Conservation (phyloP, 2,329 filamentous ascomycete species). For the Ophiostoma ulmi region DNA sequence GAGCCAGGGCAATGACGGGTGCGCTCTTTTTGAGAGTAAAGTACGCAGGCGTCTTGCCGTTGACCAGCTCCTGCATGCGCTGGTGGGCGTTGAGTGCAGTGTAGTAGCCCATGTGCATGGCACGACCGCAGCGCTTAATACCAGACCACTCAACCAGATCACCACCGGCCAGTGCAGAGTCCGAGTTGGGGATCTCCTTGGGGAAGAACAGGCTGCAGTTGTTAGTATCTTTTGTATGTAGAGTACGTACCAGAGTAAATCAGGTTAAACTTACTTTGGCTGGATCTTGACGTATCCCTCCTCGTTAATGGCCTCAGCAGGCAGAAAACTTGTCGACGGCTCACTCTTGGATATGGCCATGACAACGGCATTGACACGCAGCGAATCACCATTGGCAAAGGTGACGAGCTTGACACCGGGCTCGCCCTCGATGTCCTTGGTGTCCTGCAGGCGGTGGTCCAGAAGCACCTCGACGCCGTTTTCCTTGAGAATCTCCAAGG, state of each 20-base stretch:
- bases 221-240: not conserved
- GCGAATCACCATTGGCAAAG: conserved; percentile 55
- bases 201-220: conserved; percentile 49
- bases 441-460: conserved; percentile 50
- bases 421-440: conserved; percentile 42
- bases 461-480: conserved; percentile 61
- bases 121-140: conserved; percentile 72
- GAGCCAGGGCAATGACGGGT: conserved; percentile 64
- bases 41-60: conserved; percentile 41
- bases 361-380: conserved; percentile 61
- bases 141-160: conserved; percentile 68
- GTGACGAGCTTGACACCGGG: conserved; percentile 44
- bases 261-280: conserved; percentile 39
- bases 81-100: conserved; percentile 64
- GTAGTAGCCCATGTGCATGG: conserved; percentile 67
- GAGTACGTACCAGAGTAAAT: not conserved
- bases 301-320: conserved; percentile 51
- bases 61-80: conserved; percentile 46
- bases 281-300: conserved; percentile 62
- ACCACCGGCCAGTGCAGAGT: conserved; percentile 62
- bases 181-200: conserved; percentile 49
- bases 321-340: conserved; percentile 60
- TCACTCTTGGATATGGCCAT: conserved; percentile 61
- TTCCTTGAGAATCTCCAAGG: conserved; percentile 54
- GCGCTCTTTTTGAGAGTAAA: conserved; percentile 50